These are phyloP conservation scores for Hypoxylon trugodes DNA, from an alignment of 495 filamentous ascomycete species.

Conservation along the genomic window DNA sequence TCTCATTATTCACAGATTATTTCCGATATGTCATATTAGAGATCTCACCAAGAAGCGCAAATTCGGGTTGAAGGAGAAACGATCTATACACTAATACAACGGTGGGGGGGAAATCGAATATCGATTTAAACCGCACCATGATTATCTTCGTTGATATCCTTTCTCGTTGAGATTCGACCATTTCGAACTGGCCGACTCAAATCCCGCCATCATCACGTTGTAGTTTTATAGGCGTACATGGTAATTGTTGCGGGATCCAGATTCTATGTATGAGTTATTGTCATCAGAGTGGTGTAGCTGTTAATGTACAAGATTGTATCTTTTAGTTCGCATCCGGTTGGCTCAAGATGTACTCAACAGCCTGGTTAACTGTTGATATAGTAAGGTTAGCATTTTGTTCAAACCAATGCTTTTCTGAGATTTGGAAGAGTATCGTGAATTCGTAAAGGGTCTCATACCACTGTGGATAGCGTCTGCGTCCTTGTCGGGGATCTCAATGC, in stretches of 20 bases:
- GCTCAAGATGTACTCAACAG: conserved; percentile 91
- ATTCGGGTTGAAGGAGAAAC: conserved; percentile 26
- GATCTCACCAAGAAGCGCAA: neutral
- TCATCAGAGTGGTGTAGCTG: conserved; percentile 43
- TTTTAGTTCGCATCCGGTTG: conserved; percentile 81
- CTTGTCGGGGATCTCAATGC: conserved; percentile 99
- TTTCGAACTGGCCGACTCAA: conserved; percentile 17
- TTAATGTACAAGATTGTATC: conserved; percentile 39
- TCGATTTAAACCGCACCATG: conserved; percentile 26
- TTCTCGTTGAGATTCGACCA: conserved; percentile 27
- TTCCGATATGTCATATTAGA: neutral
- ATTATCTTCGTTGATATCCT: conserved; percentile 25
- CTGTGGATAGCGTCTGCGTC: conserved; percentile 97
- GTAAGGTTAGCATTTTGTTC: conserved; percentile 24
- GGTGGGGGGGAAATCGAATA: conserved; percentile 33
- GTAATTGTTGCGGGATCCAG: conserved; percentile 18
- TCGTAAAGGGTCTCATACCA: conserved; percentile 67
- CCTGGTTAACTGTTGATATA: conserved; percentile 80
- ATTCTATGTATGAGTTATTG: conserved; percentile 36
- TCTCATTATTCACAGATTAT: no score
- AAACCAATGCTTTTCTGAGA: neutral
- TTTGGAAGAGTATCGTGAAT: neutral
- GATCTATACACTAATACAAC: conserved; percentile 50
- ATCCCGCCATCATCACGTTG: conserved; percentile 25
- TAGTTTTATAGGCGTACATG: conserved; percentile 13